A percentile compares a stretch with the other conserved stretches of the same genome.
Conservation (phyloP, 305 asterid species). For the Fraxinus ornus region DNA sequence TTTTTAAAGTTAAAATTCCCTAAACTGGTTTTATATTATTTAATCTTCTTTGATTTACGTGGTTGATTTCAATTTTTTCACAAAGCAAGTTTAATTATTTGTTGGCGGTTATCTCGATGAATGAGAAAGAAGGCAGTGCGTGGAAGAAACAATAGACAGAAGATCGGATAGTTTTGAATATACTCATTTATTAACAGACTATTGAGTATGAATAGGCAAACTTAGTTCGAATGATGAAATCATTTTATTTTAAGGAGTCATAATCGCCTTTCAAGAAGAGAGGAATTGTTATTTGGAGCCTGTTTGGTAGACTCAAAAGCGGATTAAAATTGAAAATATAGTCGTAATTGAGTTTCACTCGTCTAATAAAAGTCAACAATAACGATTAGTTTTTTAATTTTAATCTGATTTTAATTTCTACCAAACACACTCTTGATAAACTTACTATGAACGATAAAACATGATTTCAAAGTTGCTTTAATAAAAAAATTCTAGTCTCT, state of each 20-base stretch:
- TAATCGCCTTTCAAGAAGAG: not conserved
- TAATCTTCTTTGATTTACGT: not conserved
- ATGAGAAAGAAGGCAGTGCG: not conserved
- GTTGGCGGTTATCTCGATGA: not conserved
- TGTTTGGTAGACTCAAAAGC: too few relatives aligned
- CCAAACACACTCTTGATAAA: too few relatives aligned
- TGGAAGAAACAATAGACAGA: not conserved
- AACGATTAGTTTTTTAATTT: too few relatives aligned
- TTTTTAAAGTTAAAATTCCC: not conserved
- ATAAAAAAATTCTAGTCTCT: too few relatives aligned
- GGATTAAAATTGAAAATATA: too few relatives aligned
- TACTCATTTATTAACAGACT: not conserved
- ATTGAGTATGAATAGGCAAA: not conserved
- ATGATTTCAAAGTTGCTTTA: too few relatives aligned
- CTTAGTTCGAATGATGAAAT: not conserved
- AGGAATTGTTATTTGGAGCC: not conserved
- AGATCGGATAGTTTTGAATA: not conserved
- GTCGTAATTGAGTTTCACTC: too few relatives aligned
- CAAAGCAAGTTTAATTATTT: too few relatives aligned
- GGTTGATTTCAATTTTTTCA: not conserved
- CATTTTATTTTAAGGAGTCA: not conserved
- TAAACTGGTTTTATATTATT: not conserved
- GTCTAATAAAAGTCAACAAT: too few relatives aligned
- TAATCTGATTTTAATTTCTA: too few relatives aligned
- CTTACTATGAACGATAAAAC: too few relatives aligned